Base-by-base conservation (phyloP, 352 stramenopile species). In the Phytophthora palmivora region DNA sequence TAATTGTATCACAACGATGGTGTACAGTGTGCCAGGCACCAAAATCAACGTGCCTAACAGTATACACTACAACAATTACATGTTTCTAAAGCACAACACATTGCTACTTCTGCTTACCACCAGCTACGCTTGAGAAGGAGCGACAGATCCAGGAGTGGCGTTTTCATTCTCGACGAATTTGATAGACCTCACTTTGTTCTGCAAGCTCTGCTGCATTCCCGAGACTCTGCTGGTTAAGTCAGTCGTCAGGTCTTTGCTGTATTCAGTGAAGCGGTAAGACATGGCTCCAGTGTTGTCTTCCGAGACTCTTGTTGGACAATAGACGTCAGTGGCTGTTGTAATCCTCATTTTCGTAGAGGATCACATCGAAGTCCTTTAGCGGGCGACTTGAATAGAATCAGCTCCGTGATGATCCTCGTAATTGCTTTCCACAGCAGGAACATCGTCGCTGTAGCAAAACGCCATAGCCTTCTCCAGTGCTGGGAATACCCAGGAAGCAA, bases 331-430 rank as follows among this genome's bases (percentile, higher is more conserved):
- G 28, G 43, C 22, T 44, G 41, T 76, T 74, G 51, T 72, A 82
- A 49, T 74, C 21, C 21, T 78, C 38, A n/a, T 68, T 43, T 45
- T 78, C 67, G 58, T 78, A 83, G 18, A 61, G 48, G 26, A 79
- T 66, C 26, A 86, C 67, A 53, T 79, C 63, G 12, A 81, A 82
- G 61, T 75, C 56, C n/a, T n/a, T 66, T 67, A 6, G 38, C n/a
- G 6, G 46, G 41, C 6, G 55, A 70, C 54, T 79, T 72, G 55
- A 87, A 84, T 4, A 87, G 46, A 56, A 84, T 58, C 15, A 72
- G 41, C 42, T 83, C 68, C 16, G 60, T 70, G 45, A 87, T 65
- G 61, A 38, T 74, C 26, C 3, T 32, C 53, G 60, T 84, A 84
- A 16, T 42, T 37, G 6, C 14, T 15, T n/a, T 83, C 71, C 18